Conservation (phyloP, 495 filamentous ascomycete species). For the Penicillium egyptiacum region DNA sequence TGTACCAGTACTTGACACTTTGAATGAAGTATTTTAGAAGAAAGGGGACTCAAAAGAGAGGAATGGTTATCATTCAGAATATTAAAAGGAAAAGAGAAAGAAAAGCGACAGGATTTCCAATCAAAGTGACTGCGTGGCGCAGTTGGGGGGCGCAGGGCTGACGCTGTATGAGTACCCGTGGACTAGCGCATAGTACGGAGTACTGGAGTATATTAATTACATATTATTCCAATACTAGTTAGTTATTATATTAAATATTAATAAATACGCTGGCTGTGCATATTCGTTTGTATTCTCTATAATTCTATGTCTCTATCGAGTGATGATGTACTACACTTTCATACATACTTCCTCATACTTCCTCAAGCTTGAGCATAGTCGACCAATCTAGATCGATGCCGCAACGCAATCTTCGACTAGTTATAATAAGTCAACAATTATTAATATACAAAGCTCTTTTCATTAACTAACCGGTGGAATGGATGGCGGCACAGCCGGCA, state of each 20-base stretch:
- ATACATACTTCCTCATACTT: background rate
- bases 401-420: constrained; percentile 4
- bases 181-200: too few relatives aligned
- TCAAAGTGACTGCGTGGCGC: background rate
- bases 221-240: too few relatives aligned
- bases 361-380: constrained; percentile 17
- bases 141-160: background rate
- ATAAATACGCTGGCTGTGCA: background rate
- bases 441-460: background rate
- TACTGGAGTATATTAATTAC: background rate
- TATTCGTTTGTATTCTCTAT: background rate
- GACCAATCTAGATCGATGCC: constrained; percentile 19
- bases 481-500: constrained; percentile 34
- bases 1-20: background rate
- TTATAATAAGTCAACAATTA: background rate
- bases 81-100: background rate
- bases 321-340: constrained; percentile 1
- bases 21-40: background rate
- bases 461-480: constrained; percentile 11
- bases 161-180: background rate
- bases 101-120: background rate
- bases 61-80: background rate
- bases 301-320: background rate
- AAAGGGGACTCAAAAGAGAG: background rate
- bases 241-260: background rate